A percentile compares a stretch with the other conserved stretches of the same genome.
These are phyloP conservation scores for Exophiala phaeomuriformis DNA, from an alignment of 2,329 filamentous ascomycete genomes.

Conservation along the genomic window DNA sequence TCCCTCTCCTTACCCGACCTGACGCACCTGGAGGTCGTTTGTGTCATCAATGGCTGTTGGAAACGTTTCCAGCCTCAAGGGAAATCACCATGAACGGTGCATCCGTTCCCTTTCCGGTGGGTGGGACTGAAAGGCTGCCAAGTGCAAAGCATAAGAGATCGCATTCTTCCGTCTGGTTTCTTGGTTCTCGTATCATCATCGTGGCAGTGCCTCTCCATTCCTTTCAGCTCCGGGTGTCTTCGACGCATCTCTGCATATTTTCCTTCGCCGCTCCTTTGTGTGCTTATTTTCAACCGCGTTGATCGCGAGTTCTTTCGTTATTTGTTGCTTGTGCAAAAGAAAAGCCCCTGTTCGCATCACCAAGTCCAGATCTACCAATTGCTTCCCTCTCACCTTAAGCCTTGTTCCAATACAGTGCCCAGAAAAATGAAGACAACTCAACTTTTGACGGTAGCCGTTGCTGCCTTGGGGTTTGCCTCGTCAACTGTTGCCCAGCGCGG, in stretches of 20 bases:
- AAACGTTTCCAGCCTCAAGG: conserved; percentile 26
- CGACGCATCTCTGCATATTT: conserved; percentile 7
- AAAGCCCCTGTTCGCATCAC: conserved; percentile 7
- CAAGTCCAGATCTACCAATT: conserved; percentile 9
- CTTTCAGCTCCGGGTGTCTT: conserved; percentile 19
- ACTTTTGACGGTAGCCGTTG: conserved; percentile 15
- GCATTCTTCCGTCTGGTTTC: conserved; percentile 3
- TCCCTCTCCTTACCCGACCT: conserved; percentile 5
- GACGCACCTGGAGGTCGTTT: conserved; percentile 16
- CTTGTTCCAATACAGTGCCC: conserved; percentile 1
- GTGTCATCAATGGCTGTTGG: conserved; percentile 21
- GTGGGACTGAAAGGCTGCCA: conserved; percentile 8
- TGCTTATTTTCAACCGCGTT: conserved; percentile 19
- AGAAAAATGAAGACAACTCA: conserved; percentile 21
- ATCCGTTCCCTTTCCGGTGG: background rate
- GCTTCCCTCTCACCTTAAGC: background rate
- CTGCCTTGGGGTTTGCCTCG: conserved; percentile 14
- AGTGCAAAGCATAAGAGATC: conserved; percentile 22
- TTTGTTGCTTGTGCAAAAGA: background rate
- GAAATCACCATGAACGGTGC: conserved; percentile 22
- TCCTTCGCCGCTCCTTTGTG: conserved; percentile 17
- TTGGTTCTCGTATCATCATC: conserved; percentile 23
- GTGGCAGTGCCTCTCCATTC: conserved; percentile 26
- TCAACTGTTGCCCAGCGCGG: conserved; percentile 13
- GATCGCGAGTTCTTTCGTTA: conserved; percentile 25